Percentiles rank a stretch among this genome's conserved stretches.
phyloP scores from a whole-genome alignment of 331 rosid genomes.

The Quercus lobata region DNA sequence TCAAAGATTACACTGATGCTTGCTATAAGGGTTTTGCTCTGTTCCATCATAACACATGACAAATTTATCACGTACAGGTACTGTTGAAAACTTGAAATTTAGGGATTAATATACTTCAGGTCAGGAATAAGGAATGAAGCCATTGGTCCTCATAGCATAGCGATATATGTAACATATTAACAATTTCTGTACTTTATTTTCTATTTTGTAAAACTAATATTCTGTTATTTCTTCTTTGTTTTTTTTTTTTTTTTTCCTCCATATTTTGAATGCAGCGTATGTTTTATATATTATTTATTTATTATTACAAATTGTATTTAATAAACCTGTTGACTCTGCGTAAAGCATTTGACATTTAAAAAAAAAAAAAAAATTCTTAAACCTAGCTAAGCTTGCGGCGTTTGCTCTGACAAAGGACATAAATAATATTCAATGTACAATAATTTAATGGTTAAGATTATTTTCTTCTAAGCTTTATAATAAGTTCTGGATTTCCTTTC shows the following conservation, averaged over 20 bases:
- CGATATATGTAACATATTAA: background rate
- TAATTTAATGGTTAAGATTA: too few species aligned
- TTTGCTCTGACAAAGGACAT: too few species aligned
- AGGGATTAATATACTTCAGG: background rate
- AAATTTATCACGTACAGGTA: background rate
- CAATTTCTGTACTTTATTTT: background rate
- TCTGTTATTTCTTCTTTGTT: background rate
- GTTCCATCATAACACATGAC: background rate
- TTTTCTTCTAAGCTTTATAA: too few species aligned
- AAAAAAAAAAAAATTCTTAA: background rate
- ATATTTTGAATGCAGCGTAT: too few species aligned
- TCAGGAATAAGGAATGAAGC: slow-evolving; percentile 23
- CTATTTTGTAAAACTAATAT: background rate
- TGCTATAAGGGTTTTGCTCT: background rate
- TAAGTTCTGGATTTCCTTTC: too few species aligned
- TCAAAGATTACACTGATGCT: background rate
- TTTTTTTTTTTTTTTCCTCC: background rate
- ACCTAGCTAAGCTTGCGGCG: too few species aligned
- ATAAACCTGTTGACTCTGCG: background rate
- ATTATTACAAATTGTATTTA: background rate
- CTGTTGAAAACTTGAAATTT: background rate
- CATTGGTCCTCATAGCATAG: slow-evolving; percentile 24
- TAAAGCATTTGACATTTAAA: background rate
- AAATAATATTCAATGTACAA: too few species aligned
- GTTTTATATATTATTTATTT: too few species aligned